Base-by-base conservation (phyloP, 2,329 filamentous ascomycete genomes). In the Clonostachys rhizophaga region DNA sequence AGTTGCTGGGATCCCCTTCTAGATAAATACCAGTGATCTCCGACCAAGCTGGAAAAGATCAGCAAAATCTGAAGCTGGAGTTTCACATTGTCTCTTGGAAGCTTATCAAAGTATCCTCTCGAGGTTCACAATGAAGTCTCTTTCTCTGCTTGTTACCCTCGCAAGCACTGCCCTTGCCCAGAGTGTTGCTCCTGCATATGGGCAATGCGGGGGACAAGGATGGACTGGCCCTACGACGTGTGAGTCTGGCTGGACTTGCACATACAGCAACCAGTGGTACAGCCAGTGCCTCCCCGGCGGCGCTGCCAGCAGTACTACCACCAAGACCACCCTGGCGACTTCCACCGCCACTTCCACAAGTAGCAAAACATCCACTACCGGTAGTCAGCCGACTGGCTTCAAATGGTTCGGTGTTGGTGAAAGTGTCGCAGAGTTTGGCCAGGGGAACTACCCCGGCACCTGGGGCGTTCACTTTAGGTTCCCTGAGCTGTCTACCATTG, bases 171-270 rank as follows among this genome's bases (percentile, higher is more conserved):
- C 24, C 24, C 24, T 30, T 30, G 24, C 24, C 24, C 24, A 30
- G 24, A 30, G 24, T 10, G 24, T 30, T 30, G 37, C 17, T 40
- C 37, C 37, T 13, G 37, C 7, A n/a, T n/a, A 41, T 40, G 40
- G 24, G 11, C 46, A 47, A 40, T 47, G 46, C n/a, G 46, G 46
- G 12, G 46, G 46, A 7, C 34, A 34, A 12, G 46, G 20, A 17
- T 47, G 36, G 33, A 44, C 46, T 11, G 46, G 46, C 12, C 8
- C 13, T 11, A 47, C 41, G 13, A 40, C 41, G 11, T 47, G 46
- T 20, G 41, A 18, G n/a, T 35, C 46, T 33, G 46, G 46, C 18
- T 13, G 34, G 13, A 43, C 36, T 40, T 47, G 46, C 24, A 34
- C 34, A 6, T 39, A 40, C 18, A 35, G 16, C 20, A 44, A 47